Evolutionary conservation across 1,284 basidiomycete genomes (phyloP).

Genomic region (Stygiomarasmius scandens): DNA sequence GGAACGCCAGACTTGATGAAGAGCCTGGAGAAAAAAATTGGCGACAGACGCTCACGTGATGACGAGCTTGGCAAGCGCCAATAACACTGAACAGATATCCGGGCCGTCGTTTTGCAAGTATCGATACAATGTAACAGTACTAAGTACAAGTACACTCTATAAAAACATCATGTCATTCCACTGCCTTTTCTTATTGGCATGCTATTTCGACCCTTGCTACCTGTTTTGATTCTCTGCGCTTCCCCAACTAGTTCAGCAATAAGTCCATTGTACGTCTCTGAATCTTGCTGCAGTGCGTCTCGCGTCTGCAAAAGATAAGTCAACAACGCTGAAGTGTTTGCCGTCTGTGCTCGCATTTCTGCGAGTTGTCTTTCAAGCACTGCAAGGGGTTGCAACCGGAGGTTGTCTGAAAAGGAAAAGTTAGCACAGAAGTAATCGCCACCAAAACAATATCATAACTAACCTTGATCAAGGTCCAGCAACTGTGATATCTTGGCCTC

Average conservation of each 20-base stretch:
- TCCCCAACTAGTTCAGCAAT: slow-evolving; percentile 83
- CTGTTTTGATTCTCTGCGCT: slow-evolving; percentile 76
- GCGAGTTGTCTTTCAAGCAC: slow-evolving; percentile 67
- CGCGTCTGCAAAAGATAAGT: slow-evolving; percentile 82
- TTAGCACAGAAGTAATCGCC: neutral
- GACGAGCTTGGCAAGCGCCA: too few relatives aligned
- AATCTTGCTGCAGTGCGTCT: slow-evolving; percentile 86
- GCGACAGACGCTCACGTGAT: neutral
- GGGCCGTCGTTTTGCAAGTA: neutral
- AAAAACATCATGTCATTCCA: slow-evolving; percentile 37
- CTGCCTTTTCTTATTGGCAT: slow-evolving; percentile 52
- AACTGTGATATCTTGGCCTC: slow-evolving; percentile 63
- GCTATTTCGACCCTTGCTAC: slow-evolving; percentile 46
- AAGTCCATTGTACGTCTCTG: slow-evolving; percentile 80
- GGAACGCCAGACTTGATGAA: too few relatives aligned
- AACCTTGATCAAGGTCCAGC: slow-evolving; percentile 72
- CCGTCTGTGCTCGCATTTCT: slow-evolving; percentile 70
- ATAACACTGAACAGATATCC: too few relatives aligned
- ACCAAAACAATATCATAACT: slow-evolving; percentile 20
- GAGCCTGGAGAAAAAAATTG: neutral
- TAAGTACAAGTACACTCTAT: neutral
- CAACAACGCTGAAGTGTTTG: slow-evolving; percentile 71
- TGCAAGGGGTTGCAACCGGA: slow-evolving; percentile 70
- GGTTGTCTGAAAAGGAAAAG: slow-evolving; percentile 51
- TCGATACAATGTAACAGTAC: neutral